phyloP scores from a whole-genome alignment of 768 basidiomycete species.

The Kwoniella europaea region DNA sequence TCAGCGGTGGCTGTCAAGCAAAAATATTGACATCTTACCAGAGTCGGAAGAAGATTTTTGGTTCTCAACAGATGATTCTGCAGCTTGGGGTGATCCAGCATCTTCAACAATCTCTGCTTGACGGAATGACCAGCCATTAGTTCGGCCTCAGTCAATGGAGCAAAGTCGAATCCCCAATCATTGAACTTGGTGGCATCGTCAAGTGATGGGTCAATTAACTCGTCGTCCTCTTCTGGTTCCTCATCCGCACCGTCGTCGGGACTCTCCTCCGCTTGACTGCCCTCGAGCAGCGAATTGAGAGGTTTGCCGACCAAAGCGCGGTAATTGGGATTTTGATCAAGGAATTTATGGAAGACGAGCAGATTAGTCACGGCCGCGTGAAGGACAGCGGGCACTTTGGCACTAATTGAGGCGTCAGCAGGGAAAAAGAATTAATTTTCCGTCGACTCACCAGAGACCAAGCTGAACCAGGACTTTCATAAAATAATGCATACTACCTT shows the following conservation, averaged over 20 bases:
- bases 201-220: slow-evolving; percentile 1
- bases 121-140: slow-evolving; percentile 43
- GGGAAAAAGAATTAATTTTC: background rate
- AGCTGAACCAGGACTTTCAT: slow-evolving; percentile 41
- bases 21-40: slow-evolving; percentile 30
- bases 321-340: slow-evolving; percentile 41
- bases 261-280: background rate
- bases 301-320: slow-evolving; percentile 31
- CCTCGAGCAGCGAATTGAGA: background rate
- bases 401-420: slow-evolving; percentile 19
- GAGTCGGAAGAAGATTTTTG: slow-evolving; percentile 29
- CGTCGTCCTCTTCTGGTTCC: slow-evolving; percentile 13
- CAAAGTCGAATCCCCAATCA: slow-evolving; percentile 31
- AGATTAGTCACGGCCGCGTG: slow-evolving; percentile 44
- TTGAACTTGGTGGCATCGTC: slow-evolving; percentile 1
- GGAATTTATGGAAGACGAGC: slow-evolving; percentile 42
- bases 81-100: slow-evolving; percentile 46
- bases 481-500: slow-evolving; percentile 48
- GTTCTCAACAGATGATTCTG: slow-evolving; percentile 42
- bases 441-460: slow-evolving; percentile 40
- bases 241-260: slow-evolving; percentile 8
- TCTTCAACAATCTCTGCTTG: slow-evolving; percentile 39
- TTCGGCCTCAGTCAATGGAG: slow-evolving; percentile 36
- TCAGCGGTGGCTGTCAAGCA: background rate
- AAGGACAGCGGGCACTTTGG: slow-evolving; percentile 39